Conservation (phyloP, 495 filamentous ascomycete species). For the Aspergillus ellipticus region DNA sequence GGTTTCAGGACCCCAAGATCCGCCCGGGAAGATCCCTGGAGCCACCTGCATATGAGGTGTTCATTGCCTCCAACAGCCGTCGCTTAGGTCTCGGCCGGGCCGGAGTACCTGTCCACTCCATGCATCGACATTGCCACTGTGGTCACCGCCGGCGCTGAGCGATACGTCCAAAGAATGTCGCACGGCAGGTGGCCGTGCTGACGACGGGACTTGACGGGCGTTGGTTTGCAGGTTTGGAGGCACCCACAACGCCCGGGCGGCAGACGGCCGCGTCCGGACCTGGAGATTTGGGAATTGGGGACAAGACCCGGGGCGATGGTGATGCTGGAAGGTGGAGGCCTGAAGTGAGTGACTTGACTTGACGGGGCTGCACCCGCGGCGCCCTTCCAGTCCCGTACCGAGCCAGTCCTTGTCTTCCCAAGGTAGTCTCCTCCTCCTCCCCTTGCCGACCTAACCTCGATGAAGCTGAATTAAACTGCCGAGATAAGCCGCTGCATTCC, state of each 20-base stretch:
- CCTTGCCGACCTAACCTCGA: too few species aligned
- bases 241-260: conserved; percentile 5
- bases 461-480: not conserved
- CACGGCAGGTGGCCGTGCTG: not conserved
- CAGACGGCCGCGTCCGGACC: not conserved
- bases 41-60: conserved; percentile 17
- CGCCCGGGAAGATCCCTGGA: conserved; percentile 14
- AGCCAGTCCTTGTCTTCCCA: too few species aligned
- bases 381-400: too few species aligned
- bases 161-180: conserved; percentile 6
- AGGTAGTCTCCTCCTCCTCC: too few species aligned
- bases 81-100: not conserved
- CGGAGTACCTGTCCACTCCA: not conserved
- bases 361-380: too few species aligned
- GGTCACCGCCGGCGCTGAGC: not conserved
- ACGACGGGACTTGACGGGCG: not conserved
- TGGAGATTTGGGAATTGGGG: too few species aligned
- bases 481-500: not conserved
- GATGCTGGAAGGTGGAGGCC: not conserved
- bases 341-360: not conserved
- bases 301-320: not conserved
- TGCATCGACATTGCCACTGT: not conserved
- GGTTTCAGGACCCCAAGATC: conserved; percentile 1
- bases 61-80: conserved; percentile 1
- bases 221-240: not conserved